Base-by-base conservation (phyloP, 2,329 filamentous ascomycete genomes). In the Aspergillus awamori region DNA sequence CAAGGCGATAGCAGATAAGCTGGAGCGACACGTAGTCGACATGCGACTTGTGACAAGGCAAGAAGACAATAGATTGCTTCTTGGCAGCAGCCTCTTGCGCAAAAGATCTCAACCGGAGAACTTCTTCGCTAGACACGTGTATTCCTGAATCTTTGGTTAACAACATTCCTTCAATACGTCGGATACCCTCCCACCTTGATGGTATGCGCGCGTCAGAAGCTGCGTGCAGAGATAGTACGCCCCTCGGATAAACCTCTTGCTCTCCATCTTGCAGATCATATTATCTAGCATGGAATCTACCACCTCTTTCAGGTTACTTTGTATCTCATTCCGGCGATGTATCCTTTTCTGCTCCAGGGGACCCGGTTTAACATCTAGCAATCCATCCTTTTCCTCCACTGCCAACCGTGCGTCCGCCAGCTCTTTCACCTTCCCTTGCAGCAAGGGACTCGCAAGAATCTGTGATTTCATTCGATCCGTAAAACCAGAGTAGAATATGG, bases 191-290 rank as follows among this genome's bases (percentile, higher is more conserved):
- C 67, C 69, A 80, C 92, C 95, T 80, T 98, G 94, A 72, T 98
- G 93, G 75, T 99, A 99, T 5, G 95, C 94, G 63, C 95, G 83
- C 4, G 94, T 96, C 63, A 98, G 82, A 51, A 98, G 83, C 77
- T 98, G 94, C 1, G 93, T 96, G 52, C 83, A 83, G 41, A 97
- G 74, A 74, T 97, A 99, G 75, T 98, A 98, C 51, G 95, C 94
- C 24, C 92, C 87, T 53, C 95, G 84, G 68, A 99, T 97, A 72
- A 98, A 98, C 2, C 86, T 82, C 74, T 93, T 96, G 82, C 90
- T 96, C 77, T 99, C 95, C 84, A 98, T 94, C 79, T 99, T 99
- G 85, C 94, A 98, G 64, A 99, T 97, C 95, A 99, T 98, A 65
- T 89, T 87, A 72, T 97, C 92, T 24, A 93, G 92, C 85, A 95